Conservation (phyloP, 495 filamentous ascomycete genomes). For the Bathelium albidoporum region DNA sequence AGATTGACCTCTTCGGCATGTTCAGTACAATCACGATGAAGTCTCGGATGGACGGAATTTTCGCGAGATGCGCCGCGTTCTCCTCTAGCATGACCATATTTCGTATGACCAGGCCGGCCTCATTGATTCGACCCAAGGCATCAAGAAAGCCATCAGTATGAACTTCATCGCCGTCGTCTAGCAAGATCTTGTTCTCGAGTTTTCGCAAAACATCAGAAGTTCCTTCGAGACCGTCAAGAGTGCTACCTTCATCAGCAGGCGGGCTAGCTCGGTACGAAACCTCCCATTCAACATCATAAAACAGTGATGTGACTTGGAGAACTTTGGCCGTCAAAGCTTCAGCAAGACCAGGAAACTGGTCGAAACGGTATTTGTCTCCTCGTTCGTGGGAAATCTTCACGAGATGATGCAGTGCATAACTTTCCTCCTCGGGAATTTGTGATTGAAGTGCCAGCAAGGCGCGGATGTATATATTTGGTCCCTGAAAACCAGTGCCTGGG, state of each 20-base stretch:
- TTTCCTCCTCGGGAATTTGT: constrained; percentile 67
- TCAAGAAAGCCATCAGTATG: constrained; percentile 58
- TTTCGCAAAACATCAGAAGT: constrained; percentile 63
- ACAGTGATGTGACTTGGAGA: constrained; percentile 60
- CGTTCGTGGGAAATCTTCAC: constrained; percentile 92
- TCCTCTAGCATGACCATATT: constrained; percentile 89
- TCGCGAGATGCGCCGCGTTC: constrained; percentile 74
- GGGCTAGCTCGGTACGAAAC: constrained; percentile 43
- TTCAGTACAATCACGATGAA: constrained; percentile 71
- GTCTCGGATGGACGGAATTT: constrained; percentile 61
- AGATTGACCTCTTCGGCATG: constrained; percentile 59
- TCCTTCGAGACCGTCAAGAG: constrained; percentile 66
- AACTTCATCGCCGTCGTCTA: constrained; percentile 55
- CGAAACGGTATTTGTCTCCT: constrained; percentile 91
- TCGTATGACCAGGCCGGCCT: constrained; percentile 76
- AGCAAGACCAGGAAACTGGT: constrained; percentile 77
- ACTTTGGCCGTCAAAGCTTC: constrained; percentile 81
- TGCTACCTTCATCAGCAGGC: constrained; percentile 37
- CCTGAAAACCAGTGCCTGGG: constrained; percentile 50
- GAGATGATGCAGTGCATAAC: constrained; percentile 81
- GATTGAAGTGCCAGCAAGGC: constrained; percentile 70
- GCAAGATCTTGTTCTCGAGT: constrained; percentile 41
- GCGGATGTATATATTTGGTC: constrained; percentile 81
- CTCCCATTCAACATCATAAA: constrained; percentile 74
- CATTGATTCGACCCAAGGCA: constrained; percentile 64